phyloP scores from a whole-genome alignment of 805 yeast species.

The Starmera pachycereana region DNA sequence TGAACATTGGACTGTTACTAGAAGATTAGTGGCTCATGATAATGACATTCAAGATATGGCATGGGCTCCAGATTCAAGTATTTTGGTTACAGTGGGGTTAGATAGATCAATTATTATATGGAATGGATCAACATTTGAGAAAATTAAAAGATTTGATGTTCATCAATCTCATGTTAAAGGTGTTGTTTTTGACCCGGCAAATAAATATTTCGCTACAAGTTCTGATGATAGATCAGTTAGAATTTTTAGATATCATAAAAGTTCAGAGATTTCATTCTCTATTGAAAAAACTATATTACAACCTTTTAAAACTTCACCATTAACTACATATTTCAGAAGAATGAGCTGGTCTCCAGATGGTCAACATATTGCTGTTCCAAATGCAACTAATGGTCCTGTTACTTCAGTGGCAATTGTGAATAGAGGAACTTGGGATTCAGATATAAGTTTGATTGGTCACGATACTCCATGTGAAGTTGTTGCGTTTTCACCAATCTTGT shows the following conservation, averaged over 20 bases:
- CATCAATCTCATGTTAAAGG: slow-evolving; percentile 96
- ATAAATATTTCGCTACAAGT: slow-evolving; percentile 93
- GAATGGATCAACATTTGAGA: slow-evolving; percentile 88
- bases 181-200: slow-evolving; percentile 95
- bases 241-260: slow-evolving; percentile 74
- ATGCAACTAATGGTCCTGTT: slow-evolving; percentile 77
- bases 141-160: slow-evolving; percentile 78
- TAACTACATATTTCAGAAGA: slow-evolving; percentile 82
- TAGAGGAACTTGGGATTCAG: slow-evolving; percentile 74
- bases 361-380: slow-evolving; percentile 76
- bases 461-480: slow-evolving; percentile 82
- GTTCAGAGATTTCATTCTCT: slow-evolving; percentile 71
- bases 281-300: slow-evolving; percentile 74
- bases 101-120: slow-evolving; percentile 90
- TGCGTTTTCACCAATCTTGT: slow-evolving; percentile 61
- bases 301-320: slow-evolving; percentile 83
- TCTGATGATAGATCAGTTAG: slow-evolving; percentile 92
- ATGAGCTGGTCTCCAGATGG: slow-evolving; percentile 92
- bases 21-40: slow-evolving; percentile 91
- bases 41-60: slow-evolving; percentile 97
- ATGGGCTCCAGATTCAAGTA: slow-evolving; percentile 93
- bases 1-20: slow-evolving; percentile 93
- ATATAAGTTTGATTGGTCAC: slow-evolving; percentile 68
- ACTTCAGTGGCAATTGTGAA: slow-evolving; percentile 63
- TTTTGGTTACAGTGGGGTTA: slow-evolving; percentile 87